Evolutionary conservation across 106 monocot species (phyloP), one percentile per base, ranked within the genome.

Genomic region (Dioscorea zingiberensis): DNA sequence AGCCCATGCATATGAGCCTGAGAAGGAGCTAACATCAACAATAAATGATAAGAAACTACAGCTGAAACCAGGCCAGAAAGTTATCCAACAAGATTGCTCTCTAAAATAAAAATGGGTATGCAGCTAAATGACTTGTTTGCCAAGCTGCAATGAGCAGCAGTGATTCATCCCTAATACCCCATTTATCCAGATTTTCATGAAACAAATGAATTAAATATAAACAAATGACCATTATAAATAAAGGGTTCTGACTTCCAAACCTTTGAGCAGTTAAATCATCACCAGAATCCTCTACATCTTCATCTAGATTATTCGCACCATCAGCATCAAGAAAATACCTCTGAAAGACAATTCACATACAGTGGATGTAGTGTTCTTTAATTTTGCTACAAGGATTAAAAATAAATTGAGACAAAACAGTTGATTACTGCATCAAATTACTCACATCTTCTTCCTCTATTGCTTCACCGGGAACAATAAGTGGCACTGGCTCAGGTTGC

Each of bases 261-360:
- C 87, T 85, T 76, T 74, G 64, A 27, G 47, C 47, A 54, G 45
- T 22, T 44, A 66, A 51, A 7, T 58, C 72, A 76, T 76, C 71
- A 48, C 21, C 62, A 63, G n/a, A 59, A 49, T 77, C 55, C 27
- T 62, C 74, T 22, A 17, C 24, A 48, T 85, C 84, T 38, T 72
- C 77, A 69, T 79, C 87, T 47, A 38, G 10, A 66, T 78, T 74
- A 60, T 74, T 70, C 58, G 60, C 93, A 78, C 68, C 78, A 62
- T 83, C 91, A 53, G 88, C 97, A 76, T 97, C 97, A 32, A 97
- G 76, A 77, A 97, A 92, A 78, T 76, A 80, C 68, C 82, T 97
- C 97, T 97, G 88, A 27, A 71, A 62, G 46, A 29, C 23, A 56
- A 54, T 38, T 38, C 10, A 38, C 38, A 8, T 6, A 38, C 38